Evolutionary conservation across 2,329 filamentous ascomycete species (phyloP).

Genomic region (Phaeosphaeria sp.): DNA sequence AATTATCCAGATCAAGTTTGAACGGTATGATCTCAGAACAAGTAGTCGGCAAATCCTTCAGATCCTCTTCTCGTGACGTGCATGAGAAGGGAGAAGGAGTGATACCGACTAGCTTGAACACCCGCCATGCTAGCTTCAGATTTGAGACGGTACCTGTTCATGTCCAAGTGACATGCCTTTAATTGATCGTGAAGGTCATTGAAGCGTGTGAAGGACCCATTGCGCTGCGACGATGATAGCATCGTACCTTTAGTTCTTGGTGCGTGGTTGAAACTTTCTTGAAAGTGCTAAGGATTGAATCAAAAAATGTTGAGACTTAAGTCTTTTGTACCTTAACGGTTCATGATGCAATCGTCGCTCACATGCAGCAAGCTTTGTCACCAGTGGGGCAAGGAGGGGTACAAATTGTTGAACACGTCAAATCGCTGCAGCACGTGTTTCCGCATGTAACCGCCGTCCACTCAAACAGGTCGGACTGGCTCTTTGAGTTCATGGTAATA

Average conservation of each 20-base stretch:
- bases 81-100: background rate
- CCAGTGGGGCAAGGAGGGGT: conserved; percentile 22
- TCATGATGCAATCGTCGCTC: background rate
- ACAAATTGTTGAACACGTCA: conserved; percentile 1
- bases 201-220: background rate
- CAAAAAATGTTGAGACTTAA: background rate
- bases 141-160: conserved; percentile 27
- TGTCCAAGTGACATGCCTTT: conserved; percentile 11
- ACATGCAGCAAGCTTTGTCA: conserved; percentile 13
- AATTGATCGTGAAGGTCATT: conserved; percentile 15
- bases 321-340: conserved; percentile 4
- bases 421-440: background rate
- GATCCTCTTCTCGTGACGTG: background rate
- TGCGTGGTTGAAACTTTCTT: background rate
- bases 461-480: background rate
- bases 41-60: conserved; percentile 1
- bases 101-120: conserved; percentile 19
- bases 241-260: conserved; percentile 17
- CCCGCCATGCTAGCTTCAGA: conserved; percentile 30
- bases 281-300: background rate
- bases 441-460: background rate
- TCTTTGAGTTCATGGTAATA: background rate
- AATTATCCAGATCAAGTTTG: conserved; percentile 88
- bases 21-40: conserved; percentile 62
- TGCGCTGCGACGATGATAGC: conserved; percentile 15